A percentile compares a stretch with the other conserved stretches of the same genome.
These are phyloP conservation scores for Trichomonascaceae sp. DNA, from an alignment of 1,139 yeast genomes.

Conservation along the genomic window DNA sequence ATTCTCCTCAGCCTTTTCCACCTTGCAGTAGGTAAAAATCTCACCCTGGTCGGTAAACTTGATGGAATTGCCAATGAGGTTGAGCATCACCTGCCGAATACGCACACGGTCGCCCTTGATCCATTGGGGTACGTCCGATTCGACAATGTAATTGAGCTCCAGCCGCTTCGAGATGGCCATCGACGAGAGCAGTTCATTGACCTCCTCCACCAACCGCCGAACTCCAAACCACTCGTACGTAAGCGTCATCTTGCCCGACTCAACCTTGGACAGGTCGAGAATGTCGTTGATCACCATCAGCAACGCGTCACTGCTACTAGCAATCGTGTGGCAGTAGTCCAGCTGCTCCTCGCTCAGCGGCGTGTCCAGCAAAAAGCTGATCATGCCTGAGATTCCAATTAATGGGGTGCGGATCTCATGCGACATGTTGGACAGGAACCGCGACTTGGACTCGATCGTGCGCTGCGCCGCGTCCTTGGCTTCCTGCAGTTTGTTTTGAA, in stretches of 20 bases:
- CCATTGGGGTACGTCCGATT: conserved; percentile 63
- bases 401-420: conserved; percentile 88
- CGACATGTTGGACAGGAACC: conserved; percentile 81
- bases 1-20: conserved; percentile 8
- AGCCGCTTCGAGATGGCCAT: conserved; percentile 67
- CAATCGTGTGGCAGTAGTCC: conserved; percentile 71
- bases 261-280: conserved; percentile 69
- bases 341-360: conserved; percentile 67
- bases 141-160: conserved; percentile 65
- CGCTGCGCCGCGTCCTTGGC: conserved; percentile 84
- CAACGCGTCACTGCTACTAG: conserved; percentile 62
- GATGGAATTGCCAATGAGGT: conserved; percentile 72
- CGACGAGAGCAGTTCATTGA: conserved; percentile 64
- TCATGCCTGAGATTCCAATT: conserved; percentile 90
- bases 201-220: conserved; percentile 68
- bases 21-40: conserved; percentile 30
- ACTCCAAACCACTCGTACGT: conserved; percentile 65
- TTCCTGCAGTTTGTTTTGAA: conserved; percentile 58
- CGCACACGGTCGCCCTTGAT: conserved; percentile 83
- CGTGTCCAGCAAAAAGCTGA: conserved; percentile 78
- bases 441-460: conserved; percentile 85
- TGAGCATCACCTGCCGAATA: conserved; percentile 79
- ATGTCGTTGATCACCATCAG: conserved; percentile 72
- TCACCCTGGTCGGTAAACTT: conserved; percentile 72
- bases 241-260: conserved; percentile 74